phyloP scores from a whole-genome alignment of 2,329 filamentous ascomycete species.

The Fusarium sp. region DNA sequence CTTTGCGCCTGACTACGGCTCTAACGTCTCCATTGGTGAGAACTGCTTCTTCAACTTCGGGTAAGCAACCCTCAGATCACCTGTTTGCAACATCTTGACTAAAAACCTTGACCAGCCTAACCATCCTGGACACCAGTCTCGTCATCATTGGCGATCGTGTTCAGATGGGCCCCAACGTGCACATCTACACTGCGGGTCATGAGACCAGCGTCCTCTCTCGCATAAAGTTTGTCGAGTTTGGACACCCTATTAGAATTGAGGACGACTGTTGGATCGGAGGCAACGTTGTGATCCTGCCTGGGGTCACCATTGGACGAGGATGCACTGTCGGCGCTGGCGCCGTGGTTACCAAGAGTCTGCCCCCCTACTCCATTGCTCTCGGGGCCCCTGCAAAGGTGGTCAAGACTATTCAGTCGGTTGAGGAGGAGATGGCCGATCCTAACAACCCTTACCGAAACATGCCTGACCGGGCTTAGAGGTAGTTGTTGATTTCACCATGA shows the following conservation, averaged over 20 bases:
- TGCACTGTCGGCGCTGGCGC: slow-evolving; percentile 63
- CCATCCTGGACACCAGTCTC: slow-evolving; percentile 79
- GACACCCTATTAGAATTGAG: slow-evolving; percentile 58
- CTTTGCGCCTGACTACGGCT: slow-evolving; percentile 73
- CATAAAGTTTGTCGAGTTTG: slow-evolving; percentile 60
- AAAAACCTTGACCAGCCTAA: slow-evolving; percentile 50
- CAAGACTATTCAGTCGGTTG: slow-evolving; percentile 57
- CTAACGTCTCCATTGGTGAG: slow-evolving; percentile 71
- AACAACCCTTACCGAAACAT: slow-evolving; percentile 43
- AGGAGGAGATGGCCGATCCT: slow-evolving; percentile 43
- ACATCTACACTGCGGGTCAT: slow-evolving; percentile 77
- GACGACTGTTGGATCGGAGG: slow-evolving; percentile 69
- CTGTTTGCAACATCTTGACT: neutral
- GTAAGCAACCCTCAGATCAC: slow-evolving; percentile 24
- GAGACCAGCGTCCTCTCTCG: slow-evolving; percentile 70
- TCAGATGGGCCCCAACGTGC: slow-evolving; percentile 78
- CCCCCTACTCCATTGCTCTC: slow-evolving; percentile 60
- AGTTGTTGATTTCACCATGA: neutral
- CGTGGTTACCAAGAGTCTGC: slow-evolving; percentile 62
- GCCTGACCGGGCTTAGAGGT: slow-evolving; percentile 38
- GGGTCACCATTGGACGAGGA: slow-evolving; percentile 64
- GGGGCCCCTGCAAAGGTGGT: slow-evolving; percentile 62
- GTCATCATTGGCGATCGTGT: slow-evolving; percentile 78
- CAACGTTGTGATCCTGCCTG: slow-evolving; percentile 61
- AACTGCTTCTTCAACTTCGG: slow-evolving; percentile 71